These are phyloP conservation scores for Euclidium syriacum DNA, from an alignment of 345 rosid species.

Conservation along the genomic window DNA sequence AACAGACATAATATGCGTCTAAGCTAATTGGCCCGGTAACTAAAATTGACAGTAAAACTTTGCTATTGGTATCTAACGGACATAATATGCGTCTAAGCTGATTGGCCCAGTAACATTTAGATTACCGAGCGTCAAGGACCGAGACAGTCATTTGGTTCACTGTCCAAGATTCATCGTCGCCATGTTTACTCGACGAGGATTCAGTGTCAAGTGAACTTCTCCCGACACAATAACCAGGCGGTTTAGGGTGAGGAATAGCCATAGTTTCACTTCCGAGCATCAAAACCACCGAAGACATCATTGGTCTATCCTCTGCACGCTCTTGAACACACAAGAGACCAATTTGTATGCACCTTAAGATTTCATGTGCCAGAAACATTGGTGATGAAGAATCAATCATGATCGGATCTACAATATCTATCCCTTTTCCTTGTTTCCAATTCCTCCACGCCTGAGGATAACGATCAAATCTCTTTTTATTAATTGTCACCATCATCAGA, in stretches of 20 bases:
- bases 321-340: slow-evolving; percentile 85
- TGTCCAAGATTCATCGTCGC: slow-evolving; percentile 45
- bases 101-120: neutral
- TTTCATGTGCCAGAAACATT: slow-evolving; percentile 30
- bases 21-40: neutral
- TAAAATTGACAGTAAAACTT: too few species aligned
- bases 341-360: slow-evolving; percentile 65
- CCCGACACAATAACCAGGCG: slow-evolving; percentile 63
- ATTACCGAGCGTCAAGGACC: slow-evolving; percentile 56
- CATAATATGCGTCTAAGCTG: neutral
- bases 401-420: slow-evolving; percentile 44
- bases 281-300: slow-evolving; percentile 53
- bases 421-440: slow-evolving; percentile 53
- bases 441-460: slow-evolving; percentile 54
- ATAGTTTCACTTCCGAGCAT: slow-evolving; percentile 68
- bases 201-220: slow-evolving; percentile 45
- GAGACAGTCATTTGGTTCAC: slow-evolving; percentile 80
- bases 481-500: neutral
- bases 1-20: neutral
- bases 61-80: neutral
- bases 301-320: slow-evolving; percentile 64
- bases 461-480: neutral
- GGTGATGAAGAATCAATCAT: slow-evolving; percentile 28
- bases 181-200: slow-evolving; percentile 46
- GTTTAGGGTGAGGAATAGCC: slow-evolving; percentile 53